These are phyloP conservation scores for Dioscorea zingiberensis DNA, from an alignment of 106 monocot species.

Conservation along the genomic window DNA sequence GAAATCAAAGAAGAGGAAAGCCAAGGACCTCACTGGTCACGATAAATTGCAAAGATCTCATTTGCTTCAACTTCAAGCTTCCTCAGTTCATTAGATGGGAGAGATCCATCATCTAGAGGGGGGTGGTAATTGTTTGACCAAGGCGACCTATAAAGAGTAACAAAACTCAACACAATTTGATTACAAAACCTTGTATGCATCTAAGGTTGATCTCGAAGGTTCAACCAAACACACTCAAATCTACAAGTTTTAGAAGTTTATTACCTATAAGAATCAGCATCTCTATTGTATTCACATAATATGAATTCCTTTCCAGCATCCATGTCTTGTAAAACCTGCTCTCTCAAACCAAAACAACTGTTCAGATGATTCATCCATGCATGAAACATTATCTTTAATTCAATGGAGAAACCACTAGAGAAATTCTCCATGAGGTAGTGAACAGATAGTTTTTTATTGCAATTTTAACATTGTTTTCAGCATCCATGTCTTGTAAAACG, in stretches of 20 bases:
- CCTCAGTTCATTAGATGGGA: constrained; percentile 71
- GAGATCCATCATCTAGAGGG: constrained; percentile 74
- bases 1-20: constrained; percentile 13
- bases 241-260: not conserved
- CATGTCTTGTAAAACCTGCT: constrained; percentile 57
- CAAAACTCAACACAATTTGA: not conserved
- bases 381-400: not conserved
- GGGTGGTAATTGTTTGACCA: constrained; percentile 94
- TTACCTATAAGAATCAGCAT: constrained; percentile 96
- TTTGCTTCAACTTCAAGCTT: constrained; percentile 94
- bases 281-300: constrained; percentile 93
- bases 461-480: not conserved
- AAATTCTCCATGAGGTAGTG: not conserved
- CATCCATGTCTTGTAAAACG: too few species aligned
- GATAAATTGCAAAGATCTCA: constrained; percentile 79
- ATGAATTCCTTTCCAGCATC: constrained; percentile 78
- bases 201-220: not conserved
- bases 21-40: constrained; percentile 90
- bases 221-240: too few species aligned
- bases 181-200: too few species aligned
- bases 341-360: not conserved
- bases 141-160: constrained; percentile 59
- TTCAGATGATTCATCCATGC: not conserved
- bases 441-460: not conserved
- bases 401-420: not conserved